Evolutionary conservation across 2,329 filamentous ascomycete genomes (phyloP), one percentile per base, ranked within the genome.

Genomic region (Penicillium hesseltinei): DNA sequence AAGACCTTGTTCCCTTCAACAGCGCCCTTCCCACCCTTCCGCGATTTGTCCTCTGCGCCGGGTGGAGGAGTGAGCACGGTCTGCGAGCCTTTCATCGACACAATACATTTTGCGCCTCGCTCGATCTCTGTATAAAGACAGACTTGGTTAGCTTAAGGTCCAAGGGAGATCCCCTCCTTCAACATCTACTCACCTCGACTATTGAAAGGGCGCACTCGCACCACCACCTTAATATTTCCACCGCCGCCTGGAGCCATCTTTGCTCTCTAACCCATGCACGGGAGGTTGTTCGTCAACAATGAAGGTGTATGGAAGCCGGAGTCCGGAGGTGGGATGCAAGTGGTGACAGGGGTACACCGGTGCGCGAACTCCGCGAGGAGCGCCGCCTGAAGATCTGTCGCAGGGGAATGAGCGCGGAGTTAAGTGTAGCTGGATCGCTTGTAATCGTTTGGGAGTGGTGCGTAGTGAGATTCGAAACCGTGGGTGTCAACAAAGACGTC

Each of bases 201-300:
- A 77, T 99, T 99, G 80, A 99, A 99, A 50, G 94, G 94, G 74
- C 94, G 87, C 69, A 90, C 88, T 80, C 94, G 87, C 81, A 99
- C 94, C 82, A 99, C 94, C 80, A 99, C 94, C 88, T 99, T 99
- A 77, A 99, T 99, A 74, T 99, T 99, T 73, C 94, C 92, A 79
- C 90, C 92, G 71, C 90, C 90, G 68, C 84, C 82, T 68, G 84
- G 81, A 71, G 85, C 83, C 88, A 90, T 90, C 57, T 66, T 76
- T 65, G 43, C 54, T 60, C 61, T 64, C 67, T 71, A 54, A 69
- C 70, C 73, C 74, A 76, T 76, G 62, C 66, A 75, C 71, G 62
- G 59, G 60, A 56, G 52, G 23, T 15, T 15, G 31, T 21, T 49
- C 27, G 61, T 66, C 52, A 57, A 52, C 52, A 56, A 51, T 49